Evolutionary conservation across 495 filamentous ascomycete genomes (phyloP), one percentile per base, ranked within the genome.

Genomic region (Podospora bellae-mahoneyi): DNA sequence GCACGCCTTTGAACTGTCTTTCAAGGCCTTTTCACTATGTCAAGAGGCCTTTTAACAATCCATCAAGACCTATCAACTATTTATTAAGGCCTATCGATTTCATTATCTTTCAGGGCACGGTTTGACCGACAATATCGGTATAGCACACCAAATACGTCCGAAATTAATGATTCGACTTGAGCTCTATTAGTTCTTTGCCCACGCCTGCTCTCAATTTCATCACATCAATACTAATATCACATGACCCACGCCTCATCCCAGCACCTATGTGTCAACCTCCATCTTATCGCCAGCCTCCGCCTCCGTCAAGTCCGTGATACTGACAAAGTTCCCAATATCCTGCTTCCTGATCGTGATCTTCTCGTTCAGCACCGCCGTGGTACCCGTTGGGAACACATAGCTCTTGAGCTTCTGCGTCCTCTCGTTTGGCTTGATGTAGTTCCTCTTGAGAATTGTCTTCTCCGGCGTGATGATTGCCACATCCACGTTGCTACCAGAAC

Each of bases 401-500:
- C 93, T 92, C 83, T 90, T 86, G 76, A 94, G 87, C 86, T 99
- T 99, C 82, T 89, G 82, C 73, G 89, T 91, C 76, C 96, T 87
- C 81, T 93, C 88, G 78, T 99, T 99, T 61, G 96, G 96, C 78
- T 83, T 92, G 79, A 96, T 87, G 81, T 90, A 94, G 78, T 95
- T 96, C 70, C 95, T 87, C 84, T 93, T 84, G 78, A 99, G 78
- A 70, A 91, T 91, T 28, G 96, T 94, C 88, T 97, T 96, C 70
- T 97, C 93, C 72, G 86, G 82, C 66, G 93, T 95, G 72, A 99
- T 97, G 68, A 99, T 87, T 69, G 93, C 94, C 59, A 99, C 89
- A 77, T 99, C 96, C 59, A 99, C 96, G 78, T 99, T 99, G 75
- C 91, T 94, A 69, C 96, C 96, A 15, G 92, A 96, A 4, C 96